A percentile compares a stretch with the other conserved stretches of the same genome.
Conservation (phyloP, 805 yeast genomes). For the Candida ipomoeae region DNA sequence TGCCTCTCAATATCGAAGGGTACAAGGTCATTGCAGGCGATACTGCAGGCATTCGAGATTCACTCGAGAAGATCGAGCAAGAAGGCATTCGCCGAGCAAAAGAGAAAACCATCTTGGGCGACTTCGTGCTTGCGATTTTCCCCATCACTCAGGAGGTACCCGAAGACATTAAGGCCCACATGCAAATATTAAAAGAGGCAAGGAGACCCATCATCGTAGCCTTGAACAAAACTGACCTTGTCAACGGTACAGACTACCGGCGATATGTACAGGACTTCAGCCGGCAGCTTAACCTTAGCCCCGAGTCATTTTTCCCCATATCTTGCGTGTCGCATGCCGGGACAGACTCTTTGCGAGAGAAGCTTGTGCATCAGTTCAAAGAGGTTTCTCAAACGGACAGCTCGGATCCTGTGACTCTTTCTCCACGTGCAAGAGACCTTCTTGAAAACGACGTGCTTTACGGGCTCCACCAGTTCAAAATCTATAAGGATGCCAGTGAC, state of each 20-base stretch:
- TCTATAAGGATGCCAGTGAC: constrained; percentile 52
- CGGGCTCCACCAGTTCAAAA: constrained; percentile 64
- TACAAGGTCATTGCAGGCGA: constrained; percentile 82
- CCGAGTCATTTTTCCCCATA: constrained; percentile 27
- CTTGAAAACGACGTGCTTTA: constrained; percentile 69
- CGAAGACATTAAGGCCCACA: constrained; percentile 36
- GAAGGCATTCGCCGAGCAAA: constrained; percentile 84
- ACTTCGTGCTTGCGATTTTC: constrained; percentile 63
- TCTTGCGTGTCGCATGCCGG: constrained; percentile 66
- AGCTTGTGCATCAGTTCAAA: constrained; percentile 46
- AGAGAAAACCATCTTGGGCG: constrained; percentile 53
- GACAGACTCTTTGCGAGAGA: constrained; percentile 40
- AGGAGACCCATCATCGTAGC: constrained; percentile 40
- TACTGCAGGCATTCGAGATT: constrained; percentile 81
- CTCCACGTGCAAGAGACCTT: constrained; percentile 72
- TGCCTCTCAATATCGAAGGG: constrained; percentile 77
- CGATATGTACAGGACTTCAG: constrained; percentile 6
- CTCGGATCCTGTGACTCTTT: constrained; percentile 65
- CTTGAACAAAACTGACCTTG: constrained; percentile 59
- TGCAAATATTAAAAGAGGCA: constrained; percentile 26
- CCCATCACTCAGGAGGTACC: constrained; percentile 37
- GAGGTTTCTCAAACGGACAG: constrained; percentile 45
- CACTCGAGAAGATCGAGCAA: constrained; percentile 49
- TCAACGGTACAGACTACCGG: constrained; percentile 15
- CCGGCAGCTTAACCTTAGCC: constrained; percentile 12